phyloP scores from a whole-genome alignment of 495 filamentous ascomycete species.

The Evansstolkia leycettana region DNA sequence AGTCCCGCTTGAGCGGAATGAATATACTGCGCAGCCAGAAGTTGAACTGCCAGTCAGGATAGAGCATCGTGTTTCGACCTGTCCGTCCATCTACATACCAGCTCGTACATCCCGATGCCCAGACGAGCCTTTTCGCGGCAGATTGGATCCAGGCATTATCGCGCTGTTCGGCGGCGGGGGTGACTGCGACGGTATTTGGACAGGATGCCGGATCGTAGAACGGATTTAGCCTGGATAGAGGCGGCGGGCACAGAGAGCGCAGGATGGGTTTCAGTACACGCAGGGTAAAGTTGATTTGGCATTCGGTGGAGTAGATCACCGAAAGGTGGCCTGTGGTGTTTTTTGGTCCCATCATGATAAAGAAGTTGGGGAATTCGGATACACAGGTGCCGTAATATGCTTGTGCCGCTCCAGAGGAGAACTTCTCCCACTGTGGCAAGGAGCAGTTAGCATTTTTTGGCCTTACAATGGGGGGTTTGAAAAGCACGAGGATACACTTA shows the following conservation, averaged over 20 bases:
- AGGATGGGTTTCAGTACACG: slow-evolving; percentile 5
- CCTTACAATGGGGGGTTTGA: neutral
- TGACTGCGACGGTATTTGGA: slow-evolving; percentile 9
- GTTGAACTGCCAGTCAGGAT: slow-evolving; percentile 11
- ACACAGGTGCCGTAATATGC: slow-evolving; percentile 42
- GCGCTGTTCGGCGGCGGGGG: slow-evolving; percentile 5
- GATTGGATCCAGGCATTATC: slow-evolving; percentile 7
- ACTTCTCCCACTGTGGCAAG: slow-evolving; percentile 16
- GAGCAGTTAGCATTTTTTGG: slow-evolving; percentile 2
- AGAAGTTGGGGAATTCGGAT: slow-evolving; percentile 44
- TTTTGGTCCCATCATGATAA: slow-evolving; percentile 45
- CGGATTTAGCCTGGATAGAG: slow-evolving; percentile 1
- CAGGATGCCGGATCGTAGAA: neutral
- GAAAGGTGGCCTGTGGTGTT: slow-evolving; percentile 40
- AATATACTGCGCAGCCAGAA: slow-evolving; percentile 8
- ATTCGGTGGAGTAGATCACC: slow-evolving; percentile 36
- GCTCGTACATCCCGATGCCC: slow-evolving; percentile 10
- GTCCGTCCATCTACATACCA: slow-evolving; percentile 10
- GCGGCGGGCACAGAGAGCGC: neutral
- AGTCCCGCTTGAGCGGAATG: slow-evolving; percentile 5
- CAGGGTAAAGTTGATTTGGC: slow-evolving; percentile 35
- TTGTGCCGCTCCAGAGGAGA: slow-evolving; percentile 31
- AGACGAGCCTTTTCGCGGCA: slow-evolving; percentile 8
- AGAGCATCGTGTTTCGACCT: slow-evolving; percentile 12
- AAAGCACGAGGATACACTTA: slow-evolving; percentile 3